A percentile compares a stretch with the other conserved stretches of the same genome.
Conservation (phyloP, 441 rosid species). For the Gossypium schwendimanii region DNA sequence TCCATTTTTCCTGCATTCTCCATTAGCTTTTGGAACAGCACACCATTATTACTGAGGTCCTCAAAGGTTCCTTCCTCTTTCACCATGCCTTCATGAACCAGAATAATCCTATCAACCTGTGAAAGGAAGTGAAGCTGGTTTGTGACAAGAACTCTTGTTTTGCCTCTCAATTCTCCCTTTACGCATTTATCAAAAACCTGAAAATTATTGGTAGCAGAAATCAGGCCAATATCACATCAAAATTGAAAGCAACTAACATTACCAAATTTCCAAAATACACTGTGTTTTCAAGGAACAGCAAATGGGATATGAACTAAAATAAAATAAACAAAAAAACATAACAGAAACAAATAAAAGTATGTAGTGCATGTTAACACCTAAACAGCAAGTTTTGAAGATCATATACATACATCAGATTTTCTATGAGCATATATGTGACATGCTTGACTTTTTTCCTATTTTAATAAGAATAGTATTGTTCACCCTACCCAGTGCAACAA, state of each 20-base stretch:
- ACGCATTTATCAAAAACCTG: slow-evolving; percentile 92
- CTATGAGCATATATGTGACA: neutral
- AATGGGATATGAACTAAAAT: neutral
- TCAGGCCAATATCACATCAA: slow-evolving; percentile 13
- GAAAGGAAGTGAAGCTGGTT: slow-evolving; percentile 95
- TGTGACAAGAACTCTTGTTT: slow-evolving; percentile 94
- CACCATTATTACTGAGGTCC: slow-evolving; percentile 62
- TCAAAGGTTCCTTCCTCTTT: slow-evolving; percentile 95
- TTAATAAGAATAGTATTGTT: neutral
- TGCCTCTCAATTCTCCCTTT: slow-evolving; percentile 67
- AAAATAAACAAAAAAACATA: neutral
- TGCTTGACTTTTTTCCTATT: neutral
- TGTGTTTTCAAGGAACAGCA: neutral
- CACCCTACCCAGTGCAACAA: neutral
- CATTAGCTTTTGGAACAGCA: slow-evolving; percentile 78
- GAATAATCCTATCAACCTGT: slow-evolving; percentile 75
- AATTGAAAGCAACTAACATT: slow-evolving; percentile 5
- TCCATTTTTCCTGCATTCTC: slow-evolving; percentile 99
- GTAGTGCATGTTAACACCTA: neutral
- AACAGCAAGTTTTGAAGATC: neutral
- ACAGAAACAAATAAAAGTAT: neutral
- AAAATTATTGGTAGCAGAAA: slow-evolving; percentile 13
- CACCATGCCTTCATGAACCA: slow-evolving; percentile 78
- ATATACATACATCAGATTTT: neutral
- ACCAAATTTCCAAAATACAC: slow-evolving; percentile 5